Evolutionary conservation across 441 rosid species (phyloP), one percentile per base, ranked within the genome.

Genomic region (Pelargonium fulgidum): DNA sequence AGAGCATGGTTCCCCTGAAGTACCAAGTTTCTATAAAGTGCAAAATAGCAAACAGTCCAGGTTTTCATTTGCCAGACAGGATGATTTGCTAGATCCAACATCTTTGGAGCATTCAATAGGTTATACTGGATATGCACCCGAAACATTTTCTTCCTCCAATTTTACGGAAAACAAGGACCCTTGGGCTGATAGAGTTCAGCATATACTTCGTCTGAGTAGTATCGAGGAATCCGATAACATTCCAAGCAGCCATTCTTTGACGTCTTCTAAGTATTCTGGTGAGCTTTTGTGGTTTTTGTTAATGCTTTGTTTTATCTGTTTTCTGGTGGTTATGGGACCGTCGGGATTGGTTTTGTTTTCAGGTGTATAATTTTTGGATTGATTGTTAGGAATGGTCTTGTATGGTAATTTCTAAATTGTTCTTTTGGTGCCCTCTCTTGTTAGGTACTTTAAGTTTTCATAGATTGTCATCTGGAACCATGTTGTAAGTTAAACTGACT

Each of bases 21-120:
- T 73, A 47, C 68, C 79, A 44, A 80, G 68, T 72, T 74, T 64
- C 70, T 42, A 77, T 72, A 78, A 80, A 62, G 74, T 71, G 47
- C 69, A 69, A 65, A 77, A 79, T 67, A 73, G 73, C 73, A 76
- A 65, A 58, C 87, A 86, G 58, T 86, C 87, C 13, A 76, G 85
- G 76, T 86, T 86, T 75, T 84, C 87, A 54, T 84, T 86, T 80
- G 85, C 90, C 22, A 86, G 88, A 73, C 88, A 81, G 72, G 88
- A 80, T 26, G 84, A 74, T 58, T 70, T 78, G 8, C 68, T 44
- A 62, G 66, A 73, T 75, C 81, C 73, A 64, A 62, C 69, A 56
- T 78, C 75, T 73, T 64, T 68, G 16, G 72, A 62, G 70, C 73
- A 75, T 45, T 17, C 80, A 26, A 65, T 69, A 44, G 70, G 19